Evolutionary conservation across 257 asterid species (phyloP).

Genomic region (Solanum habrochaites): DNA sequence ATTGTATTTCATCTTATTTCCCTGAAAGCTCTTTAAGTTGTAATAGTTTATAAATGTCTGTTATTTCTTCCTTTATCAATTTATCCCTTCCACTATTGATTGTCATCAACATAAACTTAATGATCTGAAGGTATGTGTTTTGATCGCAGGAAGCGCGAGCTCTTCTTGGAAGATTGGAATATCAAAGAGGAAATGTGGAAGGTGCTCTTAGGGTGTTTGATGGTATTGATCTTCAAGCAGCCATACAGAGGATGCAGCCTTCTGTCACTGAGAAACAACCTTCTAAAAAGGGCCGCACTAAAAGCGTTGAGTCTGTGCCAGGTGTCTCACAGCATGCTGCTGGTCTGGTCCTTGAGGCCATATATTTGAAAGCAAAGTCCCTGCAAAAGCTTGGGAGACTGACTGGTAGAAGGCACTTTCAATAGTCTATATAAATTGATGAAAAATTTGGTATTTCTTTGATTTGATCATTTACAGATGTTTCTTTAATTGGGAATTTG

Average conservation of each 20-base stretch:
- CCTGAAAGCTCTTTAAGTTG: background rate
- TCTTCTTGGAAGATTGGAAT: constrained; percentile 94
- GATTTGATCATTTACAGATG: constrained; percentile 15
- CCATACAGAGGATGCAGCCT: constrained; percentile 75
- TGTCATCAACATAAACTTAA: constrained; percentile 13
- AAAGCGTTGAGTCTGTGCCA: constrained; percentile 36
- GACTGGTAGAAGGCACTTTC: constrained; percentile 39
- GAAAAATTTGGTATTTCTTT: constrained; percentile 2
- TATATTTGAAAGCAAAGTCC: constrained; percentile 88
- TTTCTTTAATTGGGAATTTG: constrained; percentile 25
- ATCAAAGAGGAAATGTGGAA: constrained; percentile 96
- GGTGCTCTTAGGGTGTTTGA: constrained; percentile 94
- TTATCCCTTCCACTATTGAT: background rate
- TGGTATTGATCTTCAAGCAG: constrained; percentile 94
- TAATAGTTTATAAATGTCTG: background rate
- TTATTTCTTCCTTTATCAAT: background rate
- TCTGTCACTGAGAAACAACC: constrained; percentile 47
- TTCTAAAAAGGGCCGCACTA: constrained; percentile 66
- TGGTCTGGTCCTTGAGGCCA: constrained; percentile 86
- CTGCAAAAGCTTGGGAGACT: constrained; percentile 89
- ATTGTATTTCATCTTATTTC: background rate
- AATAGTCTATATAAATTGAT: background rate
- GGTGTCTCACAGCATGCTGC: constrained; percentile 76
- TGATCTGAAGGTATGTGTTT: constrained; percentile 17
- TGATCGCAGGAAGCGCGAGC: constrained; percentile 93